Evolutionary conservation across 805 yeast species (phyloP).

Genomic region (Grigorovia humatica): DNA sequence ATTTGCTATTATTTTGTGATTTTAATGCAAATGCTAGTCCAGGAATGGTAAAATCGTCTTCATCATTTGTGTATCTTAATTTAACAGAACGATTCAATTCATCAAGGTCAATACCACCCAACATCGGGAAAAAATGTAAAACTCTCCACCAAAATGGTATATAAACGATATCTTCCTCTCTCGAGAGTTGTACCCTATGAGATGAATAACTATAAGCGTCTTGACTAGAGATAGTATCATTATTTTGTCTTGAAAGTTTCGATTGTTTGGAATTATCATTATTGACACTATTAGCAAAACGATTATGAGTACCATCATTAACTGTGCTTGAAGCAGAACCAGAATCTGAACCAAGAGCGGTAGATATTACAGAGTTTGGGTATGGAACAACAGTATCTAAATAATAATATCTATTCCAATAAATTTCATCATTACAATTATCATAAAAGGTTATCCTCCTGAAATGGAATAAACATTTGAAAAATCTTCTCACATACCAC

Average conservation of each 20-base stretch:
- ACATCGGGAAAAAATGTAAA: conserved; percentile 23
- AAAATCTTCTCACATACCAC: conserved; percentile 20
- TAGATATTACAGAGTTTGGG: not conserved
- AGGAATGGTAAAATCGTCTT: conserved; percentile 17
- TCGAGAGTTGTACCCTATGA: not conserved
- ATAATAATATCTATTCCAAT: conserved; percentile 16
- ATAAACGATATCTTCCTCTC: conserved; percentile 1
- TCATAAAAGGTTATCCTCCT: conserved; percentile 13
- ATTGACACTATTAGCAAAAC: not conserved
- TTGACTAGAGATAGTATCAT: not conserved
- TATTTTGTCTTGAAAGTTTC: not conserved
- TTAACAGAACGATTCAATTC: conserved; percentile 19
- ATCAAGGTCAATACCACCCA: conserved; percentile 26
- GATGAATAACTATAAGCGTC: not conserved
- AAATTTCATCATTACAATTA: conserved; percentile 18
- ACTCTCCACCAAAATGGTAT: conserved; percentile 21
- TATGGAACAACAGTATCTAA: conserved; percentile 1
- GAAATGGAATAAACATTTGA: conserved; percentile 10
- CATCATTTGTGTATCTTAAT: conserved; percentile 9
- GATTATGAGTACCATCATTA: not conserved
- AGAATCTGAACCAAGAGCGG: not conserved
- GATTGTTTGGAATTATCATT: not conserved
- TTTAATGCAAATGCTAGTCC: conserved; percentile 16
- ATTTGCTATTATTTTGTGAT: not conserved
- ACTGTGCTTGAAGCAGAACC: not conserved